phyloP scores from a whole-genome alignment of 1,284 basidiomycete species.

The Marasmius oreades region DNA sequence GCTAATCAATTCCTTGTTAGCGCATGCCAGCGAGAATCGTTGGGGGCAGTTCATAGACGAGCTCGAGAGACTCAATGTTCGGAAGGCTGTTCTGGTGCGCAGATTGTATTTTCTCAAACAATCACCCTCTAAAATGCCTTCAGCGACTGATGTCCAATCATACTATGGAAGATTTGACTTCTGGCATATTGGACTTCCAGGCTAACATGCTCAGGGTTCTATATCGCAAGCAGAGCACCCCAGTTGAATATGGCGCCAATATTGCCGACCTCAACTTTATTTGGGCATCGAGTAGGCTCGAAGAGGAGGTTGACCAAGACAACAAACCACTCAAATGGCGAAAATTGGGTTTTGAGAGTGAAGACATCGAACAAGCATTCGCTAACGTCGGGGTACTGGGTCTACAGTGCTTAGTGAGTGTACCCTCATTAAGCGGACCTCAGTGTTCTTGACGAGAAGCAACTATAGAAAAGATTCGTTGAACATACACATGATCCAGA shows the following conservation, averaged over 20 bases:
- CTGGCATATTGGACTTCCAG: constrained; percentile 90
- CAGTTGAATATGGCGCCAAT: constrained; percentile 69
- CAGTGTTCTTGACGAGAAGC: not conserved
- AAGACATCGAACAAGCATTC: constrained; percentile 82
- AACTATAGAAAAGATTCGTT: constrained; percentile 62
- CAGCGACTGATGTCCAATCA: constrained; percentile 87
- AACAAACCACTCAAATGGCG: constrained; percentile 67
- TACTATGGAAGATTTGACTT: constrained; percentile 81
- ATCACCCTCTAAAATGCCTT: not conserved
- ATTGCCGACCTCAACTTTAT: constrained; percentile 63
- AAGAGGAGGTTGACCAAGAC: constrained; percentile 46
- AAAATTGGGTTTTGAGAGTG: constrained; percentile 75
- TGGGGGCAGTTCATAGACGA: constrained; percentile 80
- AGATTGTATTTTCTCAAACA: not conserved
- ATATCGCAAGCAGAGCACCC: constrained; percentile 75
- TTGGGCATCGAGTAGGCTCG: constrained; percentile 63
- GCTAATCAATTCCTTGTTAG: constrained; percentile 83
- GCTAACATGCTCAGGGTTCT: constrained; percentile 82
- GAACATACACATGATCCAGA: constrained; percentile 66
- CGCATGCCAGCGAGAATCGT: constrained; percentile 70
- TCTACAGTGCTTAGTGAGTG: constrained; percentile 76
- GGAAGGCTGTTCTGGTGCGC: constrained; percentile 81
- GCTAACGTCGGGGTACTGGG: constrained; percentile 82
- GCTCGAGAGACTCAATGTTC: constrained; percentile 76
- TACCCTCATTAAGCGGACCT: not conserved